Evolutionary conservation across 768 basidiomycete species (phyloP), one percentile per base, ranked within the genome.

Genomic region (Leucocoprinus leucothites): DNA sequence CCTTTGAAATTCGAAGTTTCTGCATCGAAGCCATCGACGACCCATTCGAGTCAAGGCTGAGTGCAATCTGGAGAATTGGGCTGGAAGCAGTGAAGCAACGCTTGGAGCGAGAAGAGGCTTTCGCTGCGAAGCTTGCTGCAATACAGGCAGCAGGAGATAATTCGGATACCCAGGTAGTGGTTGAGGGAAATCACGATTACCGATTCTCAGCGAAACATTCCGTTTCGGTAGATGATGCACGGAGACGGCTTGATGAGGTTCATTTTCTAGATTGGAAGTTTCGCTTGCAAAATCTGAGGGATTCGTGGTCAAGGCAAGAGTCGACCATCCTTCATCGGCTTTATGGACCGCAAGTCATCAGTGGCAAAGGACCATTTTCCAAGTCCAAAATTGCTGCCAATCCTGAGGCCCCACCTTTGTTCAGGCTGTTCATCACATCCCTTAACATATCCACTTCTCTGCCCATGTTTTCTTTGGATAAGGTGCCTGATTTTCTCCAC

Each of bases 11-110:
- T 48, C 74, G 77, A n/a, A 75, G 75, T 42, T 63, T 96, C 31
- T 84, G 82, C 46, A 63, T 91, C 8, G 94, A 97, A 68, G 85
- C 85, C 22, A 82, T 84, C 21, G 95, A 98, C 67, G 90, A 94
- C 61, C 81, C 86, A 1, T 83, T 97, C 54, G 95, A 98, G 68
- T 79, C 81, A 14, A 82, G 77, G 57, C 70, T 97, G 18, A 88
- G 83, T 34, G 74, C 88, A 8, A 89, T 92, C 26, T 90, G 82
- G 77, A 76, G 81, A 56, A 80, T 83, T 46, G 94, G 92, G 0
- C 70, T 80, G 35, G 81, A 84, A 36, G 94, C 93, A 46, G 84
- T 86, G 38, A 79, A 78, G 49, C 78, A 82, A 13, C 76, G 94
- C 26, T 68, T 84, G 43, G 87, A 85, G 48, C 81, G 93, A 1